A percentile compares a stretch with the other conserved stretches of the same genome.
Evolutionary conservation across 805 yeast species (phyloP).

Genomic region (Candida nanaspora): DNA sequence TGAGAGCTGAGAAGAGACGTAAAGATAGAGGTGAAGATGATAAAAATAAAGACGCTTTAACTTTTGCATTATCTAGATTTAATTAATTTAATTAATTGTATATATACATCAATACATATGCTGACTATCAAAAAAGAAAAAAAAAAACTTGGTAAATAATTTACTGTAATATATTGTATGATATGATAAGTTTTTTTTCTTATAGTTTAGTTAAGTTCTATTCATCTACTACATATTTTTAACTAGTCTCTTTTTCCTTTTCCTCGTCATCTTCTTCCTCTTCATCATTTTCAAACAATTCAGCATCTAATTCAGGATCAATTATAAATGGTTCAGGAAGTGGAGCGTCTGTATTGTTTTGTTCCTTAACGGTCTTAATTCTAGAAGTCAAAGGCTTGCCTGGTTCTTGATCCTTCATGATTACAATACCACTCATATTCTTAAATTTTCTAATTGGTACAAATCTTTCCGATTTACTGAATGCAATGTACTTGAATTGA

Average conservation of each 20-base stretch:
- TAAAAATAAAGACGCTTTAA: slow-evolving; percentile 36
- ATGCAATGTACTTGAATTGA: slow-evolving; percentile 78
- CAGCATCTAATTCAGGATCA: slow-evolving; percentile 31
- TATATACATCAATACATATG: not conserved
- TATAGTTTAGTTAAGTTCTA: too few species aligned
- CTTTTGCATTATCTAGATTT: slow-evolving; percentile 44
- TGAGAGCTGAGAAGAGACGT: slow-evolving; percentile 47
- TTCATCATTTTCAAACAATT: slow-evolving; percentile 18
- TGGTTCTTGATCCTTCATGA: slow-evolving; percentile 58
- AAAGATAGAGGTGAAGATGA: slow-evolving; percentile 34
- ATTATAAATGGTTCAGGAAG: slow-evolving; percentile 64
- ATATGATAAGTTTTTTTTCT: too few species aligned
- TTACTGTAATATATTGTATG: too few species aligned
- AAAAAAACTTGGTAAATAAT: too few species aligned
- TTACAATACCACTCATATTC: slow-evolving; percentile 64
- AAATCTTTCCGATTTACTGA: slow-evolving; percentile 67
- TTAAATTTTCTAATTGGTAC: slow-evolving; percentile 74
- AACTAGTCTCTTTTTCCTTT: not conserved
- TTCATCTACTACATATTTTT: too few species aligned
- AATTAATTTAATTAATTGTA: slow-evolving; percentile 15
- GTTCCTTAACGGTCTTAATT: slow-evolving; percentile 81
- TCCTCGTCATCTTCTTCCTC: slow-evolving; percentile 4
- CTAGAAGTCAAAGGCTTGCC: slow-evolving; percentile 47
- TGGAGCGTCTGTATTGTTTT: slow-evolving; percentile 67
- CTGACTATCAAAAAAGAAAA: too few species aligned